Evolutionary conservation across 2,329 filamentous ascomycete species (phyloP).

Genomic region (Sarocladium kiliense): DNA sequence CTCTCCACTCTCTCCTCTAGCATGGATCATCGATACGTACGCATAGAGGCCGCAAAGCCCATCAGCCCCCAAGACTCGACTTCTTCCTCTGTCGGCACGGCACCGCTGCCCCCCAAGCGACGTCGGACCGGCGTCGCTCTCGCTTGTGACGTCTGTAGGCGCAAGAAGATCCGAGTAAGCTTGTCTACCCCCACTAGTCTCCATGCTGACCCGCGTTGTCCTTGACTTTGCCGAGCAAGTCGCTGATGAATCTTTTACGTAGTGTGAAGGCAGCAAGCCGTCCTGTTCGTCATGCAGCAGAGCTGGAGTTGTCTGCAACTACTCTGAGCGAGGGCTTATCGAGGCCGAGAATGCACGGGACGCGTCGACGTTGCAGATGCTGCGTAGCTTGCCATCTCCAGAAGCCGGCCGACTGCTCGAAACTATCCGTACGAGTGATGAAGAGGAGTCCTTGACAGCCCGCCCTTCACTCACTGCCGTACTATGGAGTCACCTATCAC

Average conservation of each 20-base stretch:
- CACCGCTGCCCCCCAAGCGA: background rate
- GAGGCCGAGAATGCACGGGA: background rate
- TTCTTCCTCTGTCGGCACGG: background rate
- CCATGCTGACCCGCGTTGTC: background rate
- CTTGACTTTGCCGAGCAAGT: background rate
- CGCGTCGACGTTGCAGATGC: background rate
- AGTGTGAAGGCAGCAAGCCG: background rate
- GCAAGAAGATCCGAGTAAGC: conserved; percentile 1
- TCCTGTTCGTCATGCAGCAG: background rate
- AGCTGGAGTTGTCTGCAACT: background rate
- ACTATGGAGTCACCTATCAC: background rate
- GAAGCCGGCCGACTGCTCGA: background rate
- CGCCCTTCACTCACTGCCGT: background rate
- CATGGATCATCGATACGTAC: background rate
- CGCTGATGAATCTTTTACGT: background rate
- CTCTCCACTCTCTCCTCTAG: background rate
- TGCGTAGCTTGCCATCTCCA: background rate
- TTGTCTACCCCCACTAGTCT: background rate
- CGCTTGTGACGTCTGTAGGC: conserved; percentile 2
- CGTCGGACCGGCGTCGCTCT: background rate
- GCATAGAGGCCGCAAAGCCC: background rate
- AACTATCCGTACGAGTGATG: background rate
- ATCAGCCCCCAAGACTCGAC: background rate
- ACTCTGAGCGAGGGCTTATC: background rate
- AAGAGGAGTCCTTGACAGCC: background rate